Evolutionary conservation across 2,329 filamentous ascomycete species (phyloP), one percentile per base, ranked within the genome.

Genomic region (Neoarthrinium moseri): DNA sequence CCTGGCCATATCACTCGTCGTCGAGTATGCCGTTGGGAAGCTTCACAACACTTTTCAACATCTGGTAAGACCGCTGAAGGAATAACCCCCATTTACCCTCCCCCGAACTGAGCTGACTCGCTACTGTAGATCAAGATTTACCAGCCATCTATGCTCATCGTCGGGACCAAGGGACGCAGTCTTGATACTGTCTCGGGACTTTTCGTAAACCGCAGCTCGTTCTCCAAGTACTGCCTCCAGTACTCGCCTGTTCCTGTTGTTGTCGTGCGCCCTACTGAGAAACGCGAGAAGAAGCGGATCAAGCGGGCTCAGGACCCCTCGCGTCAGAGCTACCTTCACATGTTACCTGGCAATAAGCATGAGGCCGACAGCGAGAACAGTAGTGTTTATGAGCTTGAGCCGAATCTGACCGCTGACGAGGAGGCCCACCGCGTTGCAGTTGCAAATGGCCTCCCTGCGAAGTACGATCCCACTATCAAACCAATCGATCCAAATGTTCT

Each of bases 201-300:
- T 23, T 80, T 96, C 33, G 89, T 89, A 39, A 80, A 78, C 24
- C 71, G 77, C 34, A 94, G 90, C 52, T 94, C 88, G 0, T 91
- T 96, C 35, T 95, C 89, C 21, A 96, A 96, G 63, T 96, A 96
- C 68, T 96, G 91, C 59, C 77, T 96, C 11, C 91, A 96, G 62
- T 91, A 95, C 64, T 95, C 89, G 2, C 91, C 91, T 0, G 89
- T 96, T 2, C 91, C 91, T 1, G 91, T 96, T 6, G 91, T 96
- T 23, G 91, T 96, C 24, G 91, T 96, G 8, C 82, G 91, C 4
- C 91, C 91, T 27, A 87, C 86, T 24, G 87, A 88, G 50, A 95
- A 95, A 70, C 86, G 91, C 17, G 81, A 89, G 61, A 94, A 94
- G 69, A 95, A 95, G 71, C 95, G 94, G 68, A 78, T 80, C 48